These are phyloP conservation scores for Bruguiera gymnorhiza DNA, from an alignment of 345 rosid species.

Conservation along the genomic window DNA sequence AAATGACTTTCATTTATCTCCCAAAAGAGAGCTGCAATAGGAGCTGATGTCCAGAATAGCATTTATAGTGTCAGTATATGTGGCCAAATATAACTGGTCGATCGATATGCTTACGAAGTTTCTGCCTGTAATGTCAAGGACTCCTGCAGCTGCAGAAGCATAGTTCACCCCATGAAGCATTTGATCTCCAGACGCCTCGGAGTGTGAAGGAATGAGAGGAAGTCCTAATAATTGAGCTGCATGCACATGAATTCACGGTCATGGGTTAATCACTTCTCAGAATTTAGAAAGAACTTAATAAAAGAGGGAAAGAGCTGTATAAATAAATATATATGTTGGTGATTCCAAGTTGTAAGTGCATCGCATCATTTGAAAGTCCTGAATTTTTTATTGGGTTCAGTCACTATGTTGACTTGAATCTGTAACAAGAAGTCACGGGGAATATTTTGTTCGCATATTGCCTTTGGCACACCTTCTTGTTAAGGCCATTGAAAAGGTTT, in stretches of 20 bases:
- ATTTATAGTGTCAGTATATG: too few relatives aligned
- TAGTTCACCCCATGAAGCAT: conserved; percentile 84
- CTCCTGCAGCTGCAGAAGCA: conserved; percentile 97
- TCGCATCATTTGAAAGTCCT: too few relatives aligned
- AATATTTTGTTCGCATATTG: too few relatives aligned
- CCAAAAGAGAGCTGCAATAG: too few relatives aligned
- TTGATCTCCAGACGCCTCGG: conserved; percentile 73
- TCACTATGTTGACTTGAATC: too few relatives aligned
- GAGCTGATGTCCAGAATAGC: too few relatives aligned
- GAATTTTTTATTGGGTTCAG: too few relatives aligned
- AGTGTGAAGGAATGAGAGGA: conserved; percentile 76
- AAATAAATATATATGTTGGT: background rate
- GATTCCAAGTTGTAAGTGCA: too few relatives aligned
- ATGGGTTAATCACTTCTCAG: background rate
- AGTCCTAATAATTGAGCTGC: conserved; percentile 79
- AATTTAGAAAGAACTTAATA: background rate
- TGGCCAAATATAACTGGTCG: background rate
- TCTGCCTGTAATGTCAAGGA: conserved; percentile 83
- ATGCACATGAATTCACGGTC: conserved; percentile 14
- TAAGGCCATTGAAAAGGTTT: too few relatives aligned
- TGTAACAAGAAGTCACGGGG: too few relatives aligned
- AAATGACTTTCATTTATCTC: too few relatives aligned
- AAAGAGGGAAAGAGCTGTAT: background rate
- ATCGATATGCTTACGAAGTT: conserved; percentile 63
- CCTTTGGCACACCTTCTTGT: too few relatives aligned